These are phyloP conservation scores for Gossypium trilobum DNA, from an alignment of 441 rosid genomes.

Conservation along the genomic window DNA sequence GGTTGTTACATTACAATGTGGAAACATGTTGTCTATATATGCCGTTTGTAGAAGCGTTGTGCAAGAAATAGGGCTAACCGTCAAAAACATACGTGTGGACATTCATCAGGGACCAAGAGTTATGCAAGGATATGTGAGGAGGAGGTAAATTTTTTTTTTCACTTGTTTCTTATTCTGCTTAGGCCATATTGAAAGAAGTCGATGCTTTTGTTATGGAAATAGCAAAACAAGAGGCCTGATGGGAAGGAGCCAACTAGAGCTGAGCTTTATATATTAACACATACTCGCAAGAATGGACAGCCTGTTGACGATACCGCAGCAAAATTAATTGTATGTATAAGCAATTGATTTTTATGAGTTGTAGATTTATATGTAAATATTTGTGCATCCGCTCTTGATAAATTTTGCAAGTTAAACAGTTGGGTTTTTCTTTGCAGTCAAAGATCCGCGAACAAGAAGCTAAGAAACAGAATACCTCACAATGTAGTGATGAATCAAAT, in stretches of 20 bases:
- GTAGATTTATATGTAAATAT: not conserved
- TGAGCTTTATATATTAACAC: conserved; percentile 35
- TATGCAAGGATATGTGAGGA: conserved; percentile 37
- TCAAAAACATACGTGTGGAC: conserved; percentile 16
- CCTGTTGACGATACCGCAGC: conserved; percentile 31
- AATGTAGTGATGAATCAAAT: conserved; percentile 16
- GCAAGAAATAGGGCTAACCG: conserved; percentile 34
- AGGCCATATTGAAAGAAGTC: not conserved
- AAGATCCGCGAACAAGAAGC: conserved; percentile 23
- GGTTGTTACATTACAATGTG: not conserved
- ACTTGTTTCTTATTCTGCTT: not conserved
- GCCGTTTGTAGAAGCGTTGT: conserved; percentile 24
- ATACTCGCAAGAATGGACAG: conserved; percentile 34
- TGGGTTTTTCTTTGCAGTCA: conserved; percentile 17
- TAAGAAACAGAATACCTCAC: conserved; percentile 16
- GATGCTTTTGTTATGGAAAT: conserved; percentile 6
- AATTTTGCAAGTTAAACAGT: not conserved
- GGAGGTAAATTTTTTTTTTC: conserved; percentile 21
- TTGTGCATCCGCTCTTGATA: not conserved
- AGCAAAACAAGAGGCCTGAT: conserved; percentile 28
- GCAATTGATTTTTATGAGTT: not conserved
- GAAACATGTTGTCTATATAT: not conserved
- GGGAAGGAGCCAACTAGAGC: conserved; percentile 34
- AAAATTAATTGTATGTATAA: conserved; percentile 26
- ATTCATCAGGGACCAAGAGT: conserved; percentile 33